These are phyloP conservation scores for Kazachstania kunashirensis DNA, from an alignment of 805 yeast genomes.

Conservation along the genomic window DNA sequence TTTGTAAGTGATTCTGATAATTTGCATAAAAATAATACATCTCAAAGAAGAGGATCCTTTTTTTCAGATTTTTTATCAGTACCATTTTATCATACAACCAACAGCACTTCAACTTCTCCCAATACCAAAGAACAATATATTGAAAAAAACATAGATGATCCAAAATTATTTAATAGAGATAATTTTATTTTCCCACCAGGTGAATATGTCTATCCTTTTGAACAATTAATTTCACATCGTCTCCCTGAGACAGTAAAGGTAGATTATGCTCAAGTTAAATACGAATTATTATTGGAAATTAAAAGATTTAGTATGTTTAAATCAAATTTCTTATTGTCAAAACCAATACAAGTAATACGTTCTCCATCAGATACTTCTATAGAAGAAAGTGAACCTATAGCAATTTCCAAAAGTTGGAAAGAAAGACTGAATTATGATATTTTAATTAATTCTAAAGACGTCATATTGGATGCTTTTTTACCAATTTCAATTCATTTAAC, in stretches of 20 bases:
- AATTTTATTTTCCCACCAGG: conserved; percentile 60
- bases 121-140: too few relatives aligned
- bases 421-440: conserved; percentile 81
- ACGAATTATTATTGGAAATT: conserved; percentile 55
- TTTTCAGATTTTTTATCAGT: neutral
- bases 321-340: conserved; percentile 45
- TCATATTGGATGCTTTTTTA: conserved; percentile 68
- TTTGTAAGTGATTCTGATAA: neutral
- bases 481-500: conserved; percentile 77
- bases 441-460: conserved; percentile 75
- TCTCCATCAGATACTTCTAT: conserved; percentile 64
- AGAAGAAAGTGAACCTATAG: conserved; percentile 88
- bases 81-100: neutral
- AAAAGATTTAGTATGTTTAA: conserved; percentile 81
- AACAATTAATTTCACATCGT: conserved; percentile 71
- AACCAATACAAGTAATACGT: conserved; percentile 58
- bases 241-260: conserved; percentile 70
- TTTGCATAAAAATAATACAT: neutral
- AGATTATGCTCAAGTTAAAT: conserved; percentile 69
- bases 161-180: conserved; percentile 5
- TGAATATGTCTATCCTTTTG: conserved; percentile 84
- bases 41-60: conserved; percentile 2
- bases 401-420: conserved; percentile 85
- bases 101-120: neutral
- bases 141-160: too few relatives aligned